phyloP scores from a whole-genome alignment of 2,329 filamentous ascomycete genomes.

The Talaromyces funiculosus region DNA sequence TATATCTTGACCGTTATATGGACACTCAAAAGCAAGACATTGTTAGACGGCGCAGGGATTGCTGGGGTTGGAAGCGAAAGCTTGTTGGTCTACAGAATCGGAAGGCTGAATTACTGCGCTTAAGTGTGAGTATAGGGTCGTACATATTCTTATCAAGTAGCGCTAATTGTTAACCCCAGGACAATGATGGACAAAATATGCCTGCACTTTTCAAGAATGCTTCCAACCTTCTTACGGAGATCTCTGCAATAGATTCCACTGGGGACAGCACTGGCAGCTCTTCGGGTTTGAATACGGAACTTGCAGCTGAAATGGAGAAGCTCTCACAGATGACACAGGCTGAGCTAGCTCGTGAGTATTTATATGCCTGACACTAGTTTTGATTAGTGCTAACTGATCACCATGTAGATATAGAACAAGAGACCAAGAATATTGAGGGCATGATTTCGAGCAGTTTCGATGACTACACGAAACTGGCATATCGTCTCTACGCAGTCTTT shows the following conservation, averaged over 20 bases:
- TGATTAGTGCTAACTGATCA: not conserved
- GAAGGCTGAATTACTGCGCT: conserved; percentile 38
- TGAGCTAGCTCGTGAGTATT: conserved; percentile 42
- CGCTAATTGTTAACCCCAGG: conserved; percentile 11
- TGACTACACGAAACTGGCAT: conserved; percentile 60
- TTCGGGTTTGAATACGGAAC: conserved; percentile 38
- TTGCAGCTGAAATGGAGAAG: conserved; percentile 41
- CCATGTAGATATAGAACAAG: conserved; percentile 30
- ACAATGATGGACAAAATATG: conserved; percentile 24
- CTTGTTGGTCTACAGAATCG: conserved; percentile 52
- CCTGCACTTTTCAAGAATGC: conserved; percentile 28
- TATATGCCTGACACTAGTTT: not conserved
- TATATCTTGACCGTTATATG: conserved; percentile 88
- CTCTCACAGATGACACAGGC: conserved; percentile 41
- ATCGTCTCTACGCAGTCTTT: conserved; percentile 85
- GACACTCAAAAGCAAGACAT: conserved; percentile 55
- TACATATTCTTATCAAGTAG: not conserved
- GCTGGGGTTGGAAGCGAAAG: conserved; percentile 68
- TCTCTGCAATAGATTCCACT: conserved; percentile 28
- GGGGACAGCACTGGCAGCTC: conserved; percentile 31
- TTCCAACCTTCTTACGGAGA: conserved; percentile 39
- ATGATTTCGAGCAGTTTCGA: conserved; percentile 56
- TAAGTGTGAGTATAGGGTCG: conserved; percentile 22
- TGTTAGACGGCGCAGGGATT: conserved; percentile 59
- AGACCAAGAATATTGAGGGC: conserved; percentile 47